Percentiles rank a stretch among this genome's conserved stretches.
These are phyloP conservation scores for Athelia sp. DNA, from an alignment of 1,284 basidiomycete genomes.

Conservation along the genomic window DNA sequence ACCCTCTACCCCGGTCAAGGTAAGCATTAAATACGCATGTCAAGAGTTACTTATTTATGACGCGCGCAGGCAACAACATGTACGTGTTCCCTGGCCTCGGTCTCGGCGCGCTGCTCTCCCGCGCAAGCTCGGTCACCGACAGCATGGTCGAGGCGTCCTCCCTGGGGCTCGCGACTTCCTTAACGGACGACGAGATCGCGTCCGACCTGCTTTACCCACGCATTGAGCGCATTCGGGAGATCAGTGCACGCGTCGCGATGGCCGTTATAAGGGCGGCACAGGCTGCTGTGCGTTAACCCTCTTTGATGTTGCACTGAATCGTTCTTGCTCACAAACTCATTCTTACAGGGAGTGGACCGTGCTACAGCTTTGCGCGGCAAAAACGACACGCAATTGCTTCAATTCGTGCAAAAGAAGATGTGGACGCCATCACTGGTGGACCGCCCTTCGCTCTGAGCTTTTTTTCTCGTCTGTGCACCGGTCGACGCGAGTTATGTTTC, in stretches of 20 bases:
- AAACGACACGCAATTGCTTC: constrained; percentile 50
- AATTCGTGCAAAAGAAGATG: constrained; percentile 59
- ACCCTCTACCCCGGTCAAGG: constrained; percentile 83
- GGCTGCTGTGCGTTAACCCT: constrained; percentile 46
- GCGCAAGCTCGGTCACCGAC: constrained; percentile 65
- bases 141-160: constrained; percentile 79
- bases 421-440: constrained; percentile 49
- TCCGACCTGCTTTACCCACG: constrained; percentile 71
- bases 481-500: no score
- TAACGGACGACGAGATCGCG: constrained; percentile 68
- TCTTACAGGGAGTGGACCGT: constrained; percentile 52
- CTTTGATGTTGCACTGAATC: constrained; percentile 1
- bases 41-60: no score
- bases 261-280: constrained; percentile 78
- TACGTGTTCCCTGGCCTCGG: constrained; percentile 58
- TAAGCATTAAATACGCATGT: no score
- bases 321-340: constrained; percentile 5
- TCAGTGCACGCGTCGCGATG: constrained; percentile 70
- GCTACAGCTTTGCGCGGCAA: constrained; percentile 48
- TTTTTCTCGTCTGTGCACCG: no score
- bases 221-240: constrained; percentile 78
- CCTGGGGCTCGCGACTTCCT: constrained; percentile 72
- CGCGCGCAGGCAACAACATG: no score
- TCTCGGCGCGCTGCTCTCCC: constrained; percentile 71
- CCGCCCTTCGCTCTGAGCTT: no score